Evolutionary conservation across 2,329 filamentous ascomycete species (phyloP).

Genomic region (Sporothrix brasiliensis): DNA sequence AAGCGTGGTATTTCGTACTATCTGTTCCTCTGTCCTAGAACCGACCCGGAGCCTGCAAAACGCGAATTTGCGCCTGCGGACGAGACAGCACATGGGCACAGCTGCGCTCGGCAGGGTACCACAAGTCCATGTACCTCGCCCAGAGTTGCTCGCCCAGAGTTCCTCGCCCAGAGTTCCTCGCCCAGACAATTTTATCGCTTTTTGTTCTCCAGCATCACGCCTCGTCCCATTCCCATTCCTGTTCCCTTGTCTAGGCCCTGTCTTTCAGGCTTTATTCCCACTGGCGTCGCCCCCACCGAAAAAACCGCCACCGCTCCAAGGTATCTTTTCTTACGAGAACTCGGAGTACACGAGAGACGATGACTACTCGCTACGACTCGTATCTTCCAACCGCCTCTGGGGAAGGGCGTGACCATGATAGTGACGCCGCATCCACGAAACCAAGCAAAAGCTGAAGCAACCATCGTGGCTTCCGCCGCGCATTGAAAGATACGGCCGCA

Average conservation of each 20-base stretch:
- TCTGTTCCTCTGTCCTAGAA: neutral
- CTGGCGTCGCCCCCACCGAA: constrained; percentile 19
- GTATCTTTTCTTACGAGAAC: neutral
- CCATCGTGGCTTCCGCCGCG: neutral
- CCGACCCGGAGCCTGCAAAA: neutral
- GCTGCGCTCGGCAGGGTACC: neutral
- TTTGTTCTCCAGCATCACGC: neutral
- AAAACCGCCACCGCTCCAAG: constrained; percentile 26
- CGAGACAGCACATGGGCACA: neutral
- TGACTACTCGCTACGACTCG: constrained; percentile 8
- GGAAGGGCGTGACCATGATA: constrained; percentile 2
- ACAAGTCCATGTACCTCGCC: constrained; percentile 15
- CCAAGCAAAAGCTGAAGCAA: constrained; percentile 16
- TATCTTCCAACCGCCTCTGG: constrained; percentile 1
- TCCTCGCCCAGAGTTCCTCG: constrained; percentile 3
- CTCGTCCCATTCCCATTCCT: neutral
- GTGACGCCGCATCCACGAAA: constrained; percentile 7
- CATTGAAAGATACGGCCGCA: neutral
- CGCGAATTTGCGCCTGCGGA: constrained; percentile 4
- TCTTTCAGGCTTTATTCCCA: constrained; percentile 10
- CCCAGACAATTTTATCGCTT: neutral
- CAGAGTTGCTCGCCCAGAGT: neutral
- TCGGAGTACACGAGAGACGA: neutral
- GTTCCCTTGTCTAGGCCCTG: constrained; percentile 9
- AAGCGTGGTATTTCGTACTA: constrained; percentile 21